Evolutionary conservation across 805 yeast genomes (phyloP).

Genomic region (Candida bentonensis): DNA sequence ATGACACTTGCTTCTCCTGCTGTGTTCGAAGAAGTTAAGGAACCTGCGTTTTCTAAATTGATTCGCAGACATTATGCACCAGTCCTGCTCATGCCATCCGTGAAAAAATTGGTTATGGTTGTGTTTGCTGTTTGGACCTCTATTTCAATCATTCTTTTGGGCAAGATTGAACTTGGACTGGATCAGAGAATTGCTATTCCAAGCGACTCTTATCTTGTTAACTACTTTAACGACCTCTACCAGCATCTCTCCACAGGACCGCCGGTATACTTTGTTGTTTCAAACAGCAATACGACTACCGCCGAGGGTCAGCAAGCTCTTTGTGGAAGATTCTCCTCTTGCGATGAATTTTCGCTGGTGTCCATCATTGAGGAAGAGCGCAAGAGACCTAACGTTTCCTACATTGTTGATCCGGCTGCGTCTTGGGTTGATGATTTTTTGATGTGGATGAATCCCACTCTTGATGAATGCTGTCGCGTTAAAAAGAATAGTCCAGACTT

Average conservation of each 20-base stretch:
- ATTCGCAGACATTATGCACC: constrained; percentile 45
- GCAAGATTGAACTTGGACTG: constrained; percentile 60
- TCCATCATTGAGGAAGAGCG: constrained; percentile 79
- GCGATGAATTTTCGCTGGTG: constrained; percentile 63
- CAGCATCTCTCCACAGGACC: constrained; percentile 75
- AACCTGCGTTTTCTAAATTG: constrained; percentile 25
- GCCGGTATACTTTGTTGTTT: constrained; percentile 77
- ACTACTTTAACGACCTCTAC: constrained; percentile 67
- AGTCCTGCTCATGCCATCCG: constrained; percentile 33
- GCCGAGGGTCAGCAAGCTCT: constrained; percentile 53
- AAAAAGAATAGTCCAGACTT: constrained; percentile 34
- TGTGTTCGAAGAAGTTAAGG: constrained; percentile 12
- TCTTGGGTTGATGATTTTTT: constrained; percentile 90
- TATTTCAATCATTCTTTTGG: constrained; percentile 53
- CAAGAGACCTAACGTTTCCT: constrained; percentile 46
- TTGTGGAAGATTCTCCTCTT: constrained; percentile 80
- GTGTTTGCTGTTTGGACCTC: constrained; percentile 53
- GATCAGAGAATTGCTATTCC: constrained; percentile 90
- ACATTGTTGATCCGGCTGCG: constrained; percentile 69
- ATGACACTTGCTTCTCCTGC: constrained; percentile 7
- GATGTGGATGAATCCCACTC: constrained; percentile 71
- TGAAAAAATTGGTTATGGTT: constrained; percentile 34
- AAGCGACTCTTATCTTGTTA: constrained; percentile 61
- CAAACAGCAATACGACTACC: constrained; percentile 46
- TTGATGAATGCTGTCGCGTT: constrained; percentile 74